Base-by-base conservation (phyloP, 2,329 filamentous ascomycete genomes). In the Beauveria bassiana region DNA sequence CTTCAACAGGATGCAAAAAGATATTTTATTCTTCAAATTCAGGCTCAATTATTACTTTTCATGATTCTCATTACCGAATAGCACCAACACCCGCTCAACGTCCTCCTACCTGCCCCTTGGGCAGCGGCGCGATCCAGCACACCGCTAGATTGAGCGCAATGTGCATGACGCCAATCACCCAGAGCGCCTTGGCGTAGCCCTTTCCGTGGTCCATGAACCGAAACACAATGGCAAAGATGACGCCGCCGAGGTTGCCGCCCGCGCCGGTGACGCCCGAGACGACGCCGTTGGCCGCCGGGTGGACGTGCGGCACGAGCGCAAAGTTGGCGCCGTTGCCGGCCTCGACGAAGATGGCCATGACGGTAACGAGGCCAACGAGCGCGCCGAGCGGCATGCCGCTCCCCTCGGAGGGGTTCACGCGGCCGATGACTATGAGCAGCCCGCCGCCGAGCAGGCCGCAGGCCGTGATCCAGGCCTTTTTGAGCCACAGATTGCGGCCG, bases 261-360 rank as follows among this genome's bases (percentile, higher is more conserved):
- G 89, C 91, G 10, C 93, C 93, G 0, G 91, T 88, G 42, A 90
- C 78, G 14, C 92, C 92, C 1, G 88, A 90, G 7, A 96, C 81
- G 61, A 82, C 72, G 16, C 91, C 92, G 73, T 96, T 96, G 63
- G 91, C 90, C 64, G 81, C 82, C 1, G 91, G 90, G 73, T 93
- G 89, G 1, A 96, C 88, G 70, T 96, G 93, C 3, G 92, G 91
- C 26, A 96, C 88, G 6, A 96, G 81, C 0, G 90, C 85, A 73
- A 95, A 96, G 75, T 90, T 95, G 46, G 90, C 86, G 0, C 93
- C 93, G 70, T 96, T 96, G 47, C 86, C 87, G 2, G 89, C 90
- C 72, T 96, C 91, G 49, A 92, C 75, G 77, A 96, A 96, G 71
- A 96, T 81, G 1, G 89, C 90, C 76, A 92, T 82, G 10, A 90